These are phyloP conservation scores for Cenchrus americanus DNA, from an alignment of 176 grass and related monocot species.

Conservation along the genomic window DNA sequence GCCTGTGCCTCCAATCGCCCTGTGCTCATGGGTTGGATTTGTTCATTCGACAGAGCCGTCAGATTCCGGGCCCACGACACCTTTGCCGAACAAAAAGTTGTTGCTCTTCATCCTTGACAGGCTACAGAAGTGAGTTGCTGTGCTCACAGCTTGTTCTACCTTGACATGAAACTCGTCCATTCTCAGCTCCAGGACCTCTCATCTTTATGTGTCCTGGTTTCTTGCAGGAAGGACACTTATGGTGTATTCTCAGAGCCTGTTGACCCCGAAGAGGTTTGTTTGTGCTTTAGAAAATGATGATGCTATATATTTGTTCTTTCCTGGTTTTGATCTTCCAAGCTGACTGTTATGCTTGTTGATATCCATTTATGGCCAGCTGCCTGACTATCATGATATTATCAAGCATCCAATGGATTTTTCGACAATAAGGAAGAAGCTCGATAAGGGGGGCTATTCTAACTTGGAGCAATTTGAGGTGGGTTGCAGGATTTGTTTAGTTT, in stretches of 20 bases:
- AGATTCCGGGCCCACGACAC: constrained; percentile 91
- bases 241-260: constrained; percentile 89
- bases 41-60: constrained; percentile 54
- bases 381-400: constrained; percentile 94
- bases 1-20: constrained; percentile 29
- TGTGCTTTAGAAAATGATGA: constrained; percentile 7
- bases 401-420: constrained; percentile 98
- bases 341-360: constrained; percentile 48
- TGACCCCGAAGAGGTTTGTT: constrained; percentile 91
- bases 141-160: constrained; percentile 29
- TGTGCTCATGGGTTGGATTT: constrained; percentile 49
- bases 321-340: constrained; percentile 12
- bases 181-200: not conserved
- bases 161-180: not conserved
- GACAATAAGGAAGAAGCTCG: constrained; percentile 78
- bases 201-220: constrained; percentile 45
- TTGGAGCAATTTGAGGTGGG: constrained; percentile 96
- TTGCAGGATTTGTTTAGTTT: not conserved
- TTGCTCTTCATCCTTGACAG: constrained; percentile 91
- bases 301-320: constrained; percentile 16
- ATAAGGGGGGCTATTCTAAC: constrained; percentile 62
- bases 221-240: constrained; percentile 92
- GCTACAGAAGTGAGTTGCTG: constrained; percentile 93
- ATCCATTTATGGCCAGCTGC: constrained; percentile 59
- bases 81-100: constrained; percentile 98